Evolutionary conservation across 1,284 basidiomycete species (phyloP).

Genomic region (Pseudozyma tsukubaensis): DNA sequence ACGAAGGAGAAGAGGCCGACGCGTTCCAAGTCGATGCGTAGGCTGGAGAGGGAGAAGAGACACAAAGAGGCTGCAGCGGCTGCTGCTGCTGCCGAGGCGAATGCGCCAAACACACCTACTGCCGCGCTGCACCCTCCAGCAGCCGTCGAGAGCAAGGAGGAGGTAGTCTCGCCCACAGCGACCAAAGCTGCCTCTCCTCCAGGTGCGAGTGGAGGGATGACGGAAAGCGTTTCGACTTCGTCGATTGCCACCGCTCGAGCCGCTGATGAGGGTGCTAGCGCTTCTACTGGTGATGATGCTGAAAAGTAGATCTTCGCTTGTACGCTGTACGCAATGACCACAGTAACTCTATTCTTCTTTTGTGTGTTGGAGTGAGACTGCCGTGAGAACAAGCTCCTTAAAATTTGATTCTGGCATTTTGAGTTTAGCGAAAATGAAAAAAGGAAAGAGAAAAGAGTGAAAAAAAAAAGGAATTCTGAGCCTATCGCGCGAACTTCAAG

Average conservation of each 20-base stretch:
- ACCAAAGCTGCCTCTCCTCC: neutral
- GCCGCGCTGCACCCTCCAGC: neutral
- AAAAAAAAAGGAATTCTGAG: too few relatives aligned
- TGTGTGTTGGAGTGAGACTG: too few relatives aligned
- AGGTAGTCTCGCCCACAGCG: neutral
- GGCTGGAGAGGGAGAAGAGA: slow-evolving; percentile 36
- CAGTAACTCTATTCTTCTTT: too few relatives aligned
- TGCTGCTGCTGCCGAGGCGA: slow-evolving; percentile 3
- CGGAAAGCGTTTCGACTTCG: slow-evolving; percentile 35
- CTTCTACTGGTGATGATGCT: neutral
- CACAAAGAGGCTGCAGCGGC: slow-evolving; percentile 26
- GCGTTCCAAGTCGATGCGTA: slow-evolving; percentile 29
- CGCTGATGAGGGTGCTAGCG: neutral
- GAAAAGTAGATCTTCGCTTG: neutral
- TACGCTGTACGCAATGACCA: too few relatives aligned
- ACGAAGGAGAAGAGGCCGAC: slow-evolving; percentile 26
- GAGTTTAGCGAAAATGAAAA: too few relatives aligned
- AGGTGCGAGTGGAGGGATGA: slow-evolving; percentile 4
- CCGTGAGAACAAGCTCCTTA: too few relatives aligned
- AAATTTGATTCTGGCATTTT: too few relatives aligned
- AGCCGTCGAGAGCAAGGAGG: neutral
- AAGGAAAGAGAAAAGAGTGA: too few relatives aligned
- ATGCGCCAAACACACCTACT: slow-evolving; percentile 26
- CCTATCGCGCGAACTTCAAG: too few relatives aligned
- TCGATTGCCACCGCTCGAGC: slow-evolving; percentile 33